Evolutionary conservation across 148 eudicot genomes (phyloP).

Genomic region (Oxyria digyna): DNA sequence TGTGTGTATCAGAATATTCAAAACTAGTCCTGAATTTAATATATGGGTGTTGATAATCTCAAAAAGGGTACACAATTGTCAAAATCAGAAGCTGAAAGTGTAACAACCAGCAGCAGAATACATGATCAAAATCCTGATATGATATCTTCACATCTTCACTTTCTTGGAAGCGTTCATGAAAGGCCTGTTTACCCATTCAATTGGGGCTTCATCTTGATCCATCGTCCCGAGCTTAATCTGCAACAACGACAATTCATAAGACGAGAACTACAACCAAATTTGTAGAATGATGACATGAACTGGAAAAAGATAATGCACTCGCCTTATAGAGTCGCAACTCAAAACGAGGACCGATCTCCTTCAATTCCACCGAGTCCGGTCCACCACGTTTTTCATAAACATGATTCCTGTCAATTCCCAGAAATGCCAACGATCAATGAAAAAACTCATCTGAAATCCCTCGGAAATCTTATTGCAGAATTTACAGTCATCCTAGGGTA

Average conservation of each 20-base stretch:
- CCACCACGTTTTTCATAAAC: slow-evolving; percentile 85
- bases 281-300: background rate
- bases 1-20: no score
- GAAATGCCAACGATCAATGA: background rate
- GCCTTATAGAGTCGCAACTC: slow-evolving; percentile 80
- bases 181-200: slow-evolving; percentile 70
- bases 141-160: slow-evolving; percentile 25
- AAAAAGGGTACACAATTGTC: background rate
- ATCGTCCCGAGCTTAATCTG: slow-evolving; percentile 88
- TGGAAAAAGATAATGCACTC: background rate
- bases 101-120: background rate
- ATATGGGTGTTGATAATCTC: background rate
- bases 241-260: background rate
- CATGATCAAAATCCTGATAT: background rate
- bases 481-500: no score
- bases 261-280: background rate
- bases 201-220: slow-evolving; percentile 82
- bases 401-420: slow-evolving; percentile 54
- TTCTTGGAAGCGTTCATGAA: slow-evolving; percentile 88
- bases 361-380: slow-evolving; percentile 71
- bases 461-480: no score
- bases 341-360: slow-evolving; percentile 97
- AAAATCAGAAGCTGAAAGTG: background rate
- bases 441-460: no score
- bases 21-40: no score